A percentile compares a stretch with the other conserved stretches of the same genome.
phyloP scores from a whole-genome alignment of 352 stramenopile species.

The Pseudoperonospora humuli region DNA sequence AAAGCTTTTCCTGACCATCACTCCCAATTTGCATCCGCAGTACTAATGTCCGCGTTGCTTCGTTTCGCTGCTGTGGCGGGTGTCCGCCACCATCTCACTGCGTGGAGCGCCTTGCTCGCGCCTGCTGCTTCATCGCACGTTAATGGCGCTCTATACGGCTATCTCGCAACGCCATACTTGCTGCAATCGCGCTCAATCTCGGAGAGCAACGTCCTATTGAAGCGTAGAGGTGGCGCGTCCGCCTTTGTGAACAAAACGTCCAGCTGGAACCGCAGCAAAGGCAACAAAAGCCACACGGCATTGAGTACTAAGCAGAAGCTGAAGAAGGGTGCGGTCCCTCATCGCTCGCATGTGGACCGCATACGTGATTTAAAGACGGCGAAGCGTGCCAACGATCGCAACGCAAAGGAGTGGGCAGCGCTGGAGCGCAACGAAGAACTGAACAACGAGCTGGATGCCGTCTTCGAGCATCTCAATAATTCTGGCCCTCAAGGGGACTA shows the following conservation, averaged over 20 bases:
- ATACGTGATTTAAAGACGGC: conserved; percentile 36
- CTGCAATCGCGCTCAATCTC: conserved; percentile 25
- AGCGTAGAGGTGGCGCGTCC: conserved; percentile 63
- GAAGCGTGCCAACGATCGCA: conserved; percentile 33
- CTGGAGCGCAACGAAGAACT: conserved; percentile 57
- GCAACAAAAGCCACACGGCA: conserved; percentile 27
- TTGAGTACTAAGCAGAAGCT: conserved; percentile 58
- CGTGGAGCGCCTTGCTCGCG: conserved; percentile 1
- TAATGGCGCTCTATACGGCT: background rate
- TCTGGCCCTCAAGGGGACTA: conserved; percentile 55
- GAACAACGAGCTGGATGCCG: conserved; percentile 52
- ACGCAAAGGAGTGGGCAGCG: conserved; percentile 40
- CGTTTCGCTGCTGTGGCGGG: conserved; percentile 18
- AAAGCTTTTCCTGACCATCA: conserved; percentile 14
- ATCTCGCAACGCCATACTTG: background rate
- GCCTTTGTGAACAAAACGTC: conserved; percentile 53
- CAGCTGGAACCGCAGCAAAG: conserved; percentile 42
- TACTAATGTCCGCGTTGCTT: conserved; percentile 23
- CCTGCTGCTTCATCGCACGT: conserved; percentile 2
- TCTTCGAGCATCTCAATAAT: conserved; percentile 66
- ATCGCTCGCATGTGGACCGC: conserved; percentile 48
- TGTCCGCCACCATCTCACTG: conserved; percentile 4
- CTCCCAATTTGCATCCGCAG: conserved; percentile 9
- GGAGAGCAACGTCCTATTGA: conserved; percentile 34
- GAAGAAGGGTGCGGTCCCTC: conserved; percentile 44